phyloP scores from a whole-genome alignment of 352 stramenopile genomes.

The Pythium phragmiticola region DNA sequence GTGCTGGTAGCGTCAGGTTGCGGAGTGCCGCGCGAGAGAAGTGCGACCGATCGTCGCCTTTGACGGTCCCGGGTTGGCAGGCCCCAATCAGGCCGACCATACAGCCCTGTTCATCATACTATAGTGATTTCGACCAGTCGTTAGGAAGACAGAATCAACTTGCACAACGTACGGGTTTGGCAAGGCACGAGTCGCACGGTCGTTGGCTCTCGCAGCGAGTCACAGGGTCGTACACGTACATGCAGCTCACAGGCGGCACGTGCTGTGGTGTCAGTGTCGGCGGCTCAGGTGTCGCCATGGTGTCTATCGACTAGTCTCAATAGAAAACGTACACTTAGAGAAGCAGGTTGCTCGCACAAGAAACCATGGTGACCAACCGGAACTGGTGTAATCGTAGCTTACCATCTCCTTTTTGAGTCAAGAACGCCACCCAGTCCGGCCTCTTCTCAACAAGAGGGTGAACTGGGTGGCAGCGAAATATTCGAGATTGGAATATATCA shows the following conservation, averaged over 20 bases:
- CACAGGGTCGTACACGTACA: conserved; percentile 4
- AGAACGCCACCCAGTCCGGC: no score
- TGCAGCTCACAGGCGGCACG: neutral
- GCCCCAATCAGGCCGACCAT: conserved; percentile 3
- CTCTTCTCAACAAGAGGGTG: neutral
- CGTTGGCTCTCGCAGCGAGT: conserved; percentile 5
- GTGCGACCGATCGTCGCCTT: neutral
- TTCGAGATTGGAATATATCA: neutral
- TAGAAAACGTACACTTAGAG: neutral
- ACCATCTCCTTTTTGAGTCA: no score
- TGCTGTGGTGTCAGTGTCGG: neutral
- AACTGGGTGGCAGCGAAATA: neutral
- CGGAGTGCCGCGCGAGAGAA: neutral
- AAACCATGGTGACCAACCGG: no score
- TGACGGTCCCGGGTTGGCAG: neutral
- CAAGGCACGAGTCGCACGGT: conserved; percentile 4
- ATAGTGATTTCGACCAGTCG: no score
- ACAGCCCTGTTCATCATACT: conserved; percentile 1
- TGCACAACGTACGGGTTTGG: neutral
- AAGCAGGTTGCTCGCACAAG: no score
- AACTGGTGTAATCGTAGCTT: no score
- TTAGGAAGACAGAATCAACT: neutral
- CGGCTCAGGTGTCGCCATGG: neutral
- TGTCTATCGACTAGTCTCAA: neutral
- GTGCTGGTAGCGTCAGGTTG: neutral